Percentiles rank a stretch among this genome's conserved stretches.
Evolutionary conservation across 495 filamentous ascomycete genomes (phyloP).

Genomic region (Astrothelium macrocarpum): DNA sequence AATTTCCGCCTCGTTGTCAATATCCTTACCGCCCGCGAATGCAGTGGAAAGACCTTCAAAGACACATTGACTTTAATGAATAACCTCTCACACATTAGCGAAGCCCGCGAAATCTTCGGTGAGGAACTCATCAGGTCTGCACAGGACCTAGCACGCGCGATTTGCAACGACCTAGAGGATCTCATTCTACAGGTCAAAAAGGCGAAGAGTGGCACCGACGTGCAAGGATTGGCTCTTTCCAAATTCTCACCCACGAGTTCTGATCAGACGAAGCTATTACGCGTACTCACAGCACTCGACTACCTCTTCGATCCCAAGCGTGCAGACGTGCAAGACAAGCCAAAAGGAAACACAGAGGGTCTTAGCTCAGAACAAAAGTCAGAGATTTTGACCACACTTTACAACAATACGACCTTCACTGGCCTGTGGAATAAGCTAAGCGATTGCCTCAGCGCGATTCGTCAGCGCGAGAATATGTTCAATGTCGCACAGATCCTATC

Average conservation of each 20-base stretch:
- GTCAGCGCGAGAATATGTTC: slow-evolving; percentile 84
- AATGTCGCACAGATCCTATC: slow-evolving; percentile 93
- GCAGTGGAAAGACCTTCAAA: slow-evolving; percentile 90
- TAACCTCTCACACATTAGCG: slow-evolving; percentile 87
- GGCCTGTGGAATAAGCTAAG: slow-evolving; percentile 90
- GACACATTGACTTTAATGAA: slow-evolving; percentile 96
- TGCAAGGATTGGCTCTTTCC: slow-evolving; percentile 84
- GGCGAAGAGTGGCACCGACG: slow-evolving; percentile 80
- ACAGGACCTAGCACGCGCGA: slow-evolving; percentile 69
- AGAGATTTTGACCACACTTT: slow-evolving; percentile 75
- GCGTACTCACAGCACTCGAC: slow-evolving; percentile 89
- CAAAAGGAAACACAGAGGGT: slow-evolving; percentile 13
- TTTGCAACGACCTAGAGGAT: slow-evolving; percentile 74
- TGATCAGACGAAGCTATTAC: slow-evolving; percentile 87
- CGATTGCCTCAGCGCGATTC: slow-evolving; percentile 78
- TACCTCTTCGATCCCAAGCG: slow-evolving; percentile 71
- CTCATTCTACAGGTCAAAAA: slow-evolving; percentile 79
- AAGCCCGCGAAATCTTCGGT: slow-evolving; percentile 82
- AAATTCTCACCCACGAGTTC: slow-evolving; percentile 95
- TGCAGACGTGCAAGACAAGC: slow-evolving; percentile 46
- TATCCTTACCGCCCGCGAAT: slow-evolving; percentile 90
- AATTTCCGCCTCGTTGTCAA: slow-evolving; percentile 90
- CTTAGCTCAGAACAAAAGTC: slow-evolving; percentile 47
- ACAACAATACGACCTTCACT: slow-evolving; percentile 83
- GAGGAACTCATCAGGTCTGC: slow-evolving; percentile 81